Evolutionary conservation across 2,329 filamentous ascomycete species (phyloP).

Genomic region (Cercospora janseana): DNA sequence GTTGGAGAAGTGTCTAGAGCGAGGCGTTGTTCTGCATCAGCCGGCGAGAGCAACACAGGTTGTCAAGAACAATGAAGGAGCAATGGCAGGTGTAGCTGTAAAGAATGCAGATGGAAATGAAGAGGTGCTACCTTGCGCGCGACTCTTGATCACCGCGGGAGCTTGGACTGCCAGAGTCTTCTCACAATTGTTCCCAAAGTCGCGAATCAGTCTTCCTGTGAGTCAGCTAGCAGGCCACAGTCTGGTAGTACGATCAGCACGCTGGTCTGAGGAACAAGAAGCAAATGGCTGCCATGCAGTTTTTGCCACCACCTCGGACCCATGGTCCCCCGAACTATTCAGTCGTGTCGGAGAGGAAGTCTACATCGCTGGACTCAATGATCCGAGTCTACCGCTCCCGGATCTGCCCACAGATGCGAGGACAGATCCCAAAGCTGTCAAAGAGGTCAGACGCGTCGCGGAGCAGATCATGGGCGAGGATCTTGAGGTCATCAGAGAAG

Average conservation of each 20-base stretch:
- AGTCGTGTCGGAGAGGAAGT: slow-evolving; percentile 65
- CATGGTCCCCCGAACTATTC: slow-evolving; percentile 70
- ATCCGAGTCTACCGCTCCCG: slow-evolving; percentile 59
- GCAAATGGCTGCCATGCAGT: slow-evolving; percentile 61
- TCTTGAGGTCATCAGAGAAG: slow-evolving; percentile 62
- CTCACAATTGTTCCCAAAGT: slow-evolving; percentile 59
- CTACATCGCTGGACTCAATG: slow-evolving; percentile 72
- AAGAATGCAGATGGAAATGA: slow-evolving; percentile 47
- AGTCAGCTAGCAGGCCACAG: slow-evolving; percentile 68
- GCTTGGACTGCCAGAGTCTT: slow-evolving; percentile 71
- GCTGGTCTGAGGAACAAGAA: slow-evolving; percentile 50
- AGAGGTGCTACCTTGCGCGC: slow-evolving; percentile 57
- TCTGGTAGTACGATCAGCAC: slow-evolving; percentile 62
- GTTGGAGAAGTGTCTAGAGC: slow-evolving; percentile 54
- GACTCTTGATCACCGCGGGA: slow-evolving; percentile 66
- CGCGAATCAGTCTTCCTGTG: slow-evolving; percentile 56
- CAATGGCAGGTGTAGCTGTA: slow-evolving; percentile 55
- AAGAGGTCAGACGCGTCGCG: slow-evolving; percentile 52
- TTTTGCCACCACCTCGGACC: slow-evolving; percentile 59
- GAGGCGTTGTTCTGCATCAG: slow-evolving; percentile 65
- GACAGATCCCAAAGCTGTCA: slow-evolving; percentile 50
- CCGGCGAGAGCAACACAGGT: slow-evolving; percentile 59
- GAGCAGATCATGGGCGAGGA: slow-evolving; percentile 52
- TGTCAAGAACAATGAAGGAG: slow-evolving; percentile 50
- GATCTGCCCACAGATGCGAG: slow-evolving; percentile 51